Evolutionary conservation across 129 eudicot species (phyloP), one percentile per base, ranked within the genome.

Genomic region (Helianthus annuus): DNA sequence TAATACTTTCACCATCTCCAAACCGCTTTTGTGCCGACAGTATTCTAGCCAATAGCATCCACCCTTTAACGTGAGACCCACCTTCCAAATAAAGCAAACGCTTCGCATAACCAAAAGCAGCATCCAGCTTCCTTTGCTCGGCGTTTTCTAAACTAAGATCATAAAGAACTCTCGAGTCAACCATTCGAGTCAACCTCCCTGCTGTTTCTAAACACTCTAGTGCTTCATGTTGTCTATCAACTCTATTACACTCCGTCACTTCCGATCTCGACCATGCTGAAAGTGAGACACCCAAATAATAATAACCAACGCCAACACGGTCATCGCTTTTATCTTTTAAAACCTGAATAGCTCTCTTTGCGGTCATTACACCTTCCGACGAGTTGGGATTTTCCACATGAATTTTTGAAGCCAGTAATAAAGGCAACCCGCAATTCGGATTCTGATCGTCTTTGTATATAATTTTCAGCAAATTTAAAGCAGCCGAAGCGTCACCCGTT

Each of bases 81-180:
- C 91, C 87, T 80, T 93, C 97, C 83, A 94, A 76, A 73, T 22
- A 34, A 76, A 94, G 48, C 58, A 79, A 76, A 66, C 55, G 63
- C 17, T 73, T 88, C 32, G 84, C 93, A 58, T 84, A 85, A 68
- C 72, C 39, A 66, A 94, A 83, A 38, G 99, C 96, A 59, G 58
- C 78, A 53, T 88, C 94, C 88, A 94, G 70, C 69, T 84, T 94
- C 78, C 99, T 90, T 68, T 94, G 97, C 73, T 82, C 86, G 8
- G 97, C 99, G 73, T 77, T 70, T 78, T 94, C 92, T 64, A 90
- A 84, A 65, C 92, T 76, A 7, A 94, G 84, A 68, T 81, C 81
- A 64, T 90, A 86, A 29, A 90, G 52, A 57, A 86, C 65, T 16
- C 62, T 52, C 9, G 90, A 58, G 71, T 90, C 86, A 1, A 63